Evolutionary conservation across 345 rosid species (phyloP), one percentile per base, ranked within the genome.

Genomic region (Populus deltoides): DNA sequence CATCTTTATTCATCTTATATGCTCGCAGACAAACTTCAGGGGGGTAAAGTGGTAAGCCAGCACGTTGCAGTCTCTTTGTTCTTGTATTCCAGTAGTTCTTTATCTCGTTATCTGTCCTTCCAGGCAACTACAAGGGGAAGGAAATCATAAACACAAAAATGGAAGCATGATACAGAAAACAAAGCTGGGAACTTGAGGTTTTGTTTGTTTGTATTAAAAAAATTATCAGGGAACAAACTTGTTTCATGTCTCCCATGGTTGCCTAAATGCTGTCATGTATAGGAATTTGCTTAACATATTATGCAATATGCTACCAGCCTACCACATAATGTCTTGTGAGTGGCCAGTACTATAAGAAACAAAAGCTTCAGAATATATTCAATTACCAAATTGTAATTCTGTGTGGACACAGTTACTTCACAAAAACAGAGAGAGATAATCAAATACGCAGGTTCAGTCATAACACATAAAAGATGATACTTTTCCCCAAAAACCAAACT

Each of bases 81-180:
- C 97, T 86, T n/a, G 99, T 96, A 86, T 96, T 96, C 99, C 99
- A 96, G 77, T 96, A 96, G 86, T 96, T 96, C 81, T 96, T 96
- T 85, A 96, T 93, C 90, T 96, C 99, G 81, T 96, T 96, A 88
- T 96, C 99, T 68, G 99, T 96, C 70, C 98, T 97, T 43, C 98
- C 99, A 69, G 97, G 99, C 82, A 96, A 79, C 99, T 96, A 88
- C 47, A 73, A 73, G 41, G 27, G 47, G 39, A 38, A 65, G 33
- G 16, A 74, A 67, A 70, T 43, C 22, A 31, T 2, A 71, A 24
- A 25, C 53, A 66, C 66, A 24, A 10, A 22, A 17, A 15, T 66
- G 61, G 63, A 12, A 68, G 35, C 68, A 17, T n/a, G 49, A 31
- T 47, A 38, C 10, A 31, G 57, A 57, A 45, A 45, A 38, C 25